A percentile compares a stretch with the other conserved stretches of the same genome.
These are phyloP conservation scores for Favolaschia claudopus DNA, from an alignment of 768 basidiomycete species.

Conservation along the genomic window DNA sequence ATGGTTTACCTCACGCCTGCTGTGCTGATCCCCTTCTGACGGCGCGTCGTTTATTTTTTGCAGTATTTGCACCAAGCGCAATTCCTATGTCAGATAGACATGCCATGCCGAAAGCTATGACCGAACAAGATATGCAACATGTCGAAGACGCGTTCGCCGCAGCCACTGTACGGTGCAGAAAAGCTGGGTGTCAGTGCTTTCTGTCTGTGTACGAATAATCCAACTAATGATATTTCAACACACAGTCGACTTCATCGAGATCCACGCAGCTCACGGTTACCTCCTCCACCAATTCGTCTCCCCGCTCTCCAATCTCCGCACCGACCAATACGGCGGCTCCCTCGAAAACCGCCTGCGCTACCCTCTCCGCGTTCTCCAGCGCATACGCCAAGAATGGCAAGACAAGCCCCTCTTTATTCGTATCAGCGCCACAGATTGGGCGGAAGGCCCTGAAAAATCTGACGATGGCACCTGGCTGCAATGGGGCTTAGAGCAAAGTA, in stretches of 20 bases:
- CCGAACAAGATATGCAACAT: too few relatives aligned
- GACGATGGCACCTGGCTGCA: slow-evolving; percentile 63
- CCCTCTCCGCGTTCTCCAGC: slow-evolving; percentile 62
- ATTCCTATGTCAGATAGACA: too few relatives aligned
- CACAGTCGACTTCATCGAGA: slow-evolving; percentile 53
- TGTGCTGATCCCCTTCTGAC: too few relatives aligned
- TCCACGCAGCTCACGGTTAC: slow-evolving; percentile 59
- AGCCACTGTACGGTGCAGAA: slow-evolving; percentile 24
- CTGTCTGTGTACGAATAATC: slow-evolving; percentile 50
- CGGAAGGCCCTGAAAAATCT: slow-evolving; percentile 61
- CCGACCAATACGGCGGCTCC: slow-evolving; percentile 70
- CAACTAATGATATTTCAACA: too few relatives aligned
- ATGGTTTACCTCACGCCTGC: too few relatives aligned
- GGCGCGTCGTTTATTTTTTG: too few relatives aligned
- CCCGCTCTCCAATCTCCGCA: slow-evolving; percentile 55
- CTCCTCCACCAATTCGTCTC: slow-evolving; percentile 53
- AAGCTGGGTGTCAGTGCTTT: slow-evolving; percentile 28
- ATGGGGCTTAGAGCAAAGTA: slow-evolving; percentile 85
- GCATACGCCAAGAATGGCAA: slow-evolving; percentile 63
- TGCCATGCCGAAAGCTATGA: too few relatives aligned
- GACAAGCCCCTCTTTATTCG: slow-evolving; percentile 77
- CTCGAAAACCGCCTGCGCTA: slow-evolving; percentile 79
- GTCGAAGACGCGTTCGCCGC: too few relatives aligned
- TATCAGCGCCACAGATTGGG: slow-evolving; percentile 75
- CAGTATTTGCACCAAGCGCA: too few relatives aligned